A percentile compares a stretch with the other conserved stretches of the same genome.
Evolutionary conservation across 2,329 filamentous ascomycete species (phyloP).

Genomic region (Fusarium sublunatum): DNA sequence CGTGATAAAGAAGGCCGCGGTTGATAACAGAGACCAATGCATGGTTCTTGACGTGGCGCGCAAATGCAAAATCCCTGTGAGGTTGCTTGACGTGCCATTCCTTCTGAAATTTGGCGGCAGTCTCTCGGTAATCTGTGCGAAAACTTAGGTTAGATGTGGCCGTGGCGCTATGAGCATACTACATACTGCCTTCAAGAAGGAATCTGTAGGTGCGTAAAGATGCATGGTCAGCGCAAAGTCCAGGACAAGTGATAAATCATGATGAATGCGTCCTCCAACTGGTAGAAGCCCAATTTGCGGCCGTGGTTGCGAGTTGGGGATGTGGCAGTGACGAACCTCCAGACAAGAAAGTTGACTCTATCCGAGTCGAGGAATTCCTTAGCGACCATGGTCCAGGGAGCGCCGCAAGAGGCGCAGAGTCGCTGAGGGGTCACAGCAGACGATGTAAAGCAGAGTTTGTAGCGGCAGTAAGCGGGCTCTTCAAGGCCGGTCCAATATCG

Average conservation of each 20-base stretch:
- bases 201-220: constrained; percentile 57
- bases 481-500: constrained; percentile 30
- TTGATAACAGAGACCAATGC: constrained; percentile 72
- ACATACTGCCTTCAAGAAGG: constrained; percentile 72
- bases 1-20: constrained; percentile 71
- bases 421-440: constrained; percentile 39
- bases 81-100: constrained; percentile 74
- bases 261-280: constrained; percentile 15
- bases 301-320: constrained; percentile 38
- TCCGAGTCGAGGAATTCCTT: constrained; percentile 74
- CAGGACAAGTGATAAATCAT: constrained; percentile 19
- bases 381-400: constrained; percentile 57
- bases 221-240: constrained; percentile 37
- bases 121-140: constrained; percentile 72
- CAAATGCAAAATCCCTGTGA: constrained; percentile 71
- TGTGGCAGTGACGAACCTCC: constrained; percentile 67
- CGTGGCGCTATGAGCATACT: constrained; percentile 39
- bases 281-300: constrained; percentile 25
- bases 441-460: constrained; percentile 21
- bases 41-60: constrained; percentile 72
- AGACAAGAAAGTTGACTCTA: constrained; percentile 76
- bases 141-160: constrained; percentile 43
- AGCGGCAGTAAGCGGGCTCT: constrained; percentile 32
- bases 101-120: constrained; percentile 74
- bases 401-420: constrained; percentile 51